A percentile compares a stretch with the other conserved stretches of the same genome.
phyloP scores from a whole-genome alignment of 345 rosid species.

The Cardiospermum halicacabum region DNA sequence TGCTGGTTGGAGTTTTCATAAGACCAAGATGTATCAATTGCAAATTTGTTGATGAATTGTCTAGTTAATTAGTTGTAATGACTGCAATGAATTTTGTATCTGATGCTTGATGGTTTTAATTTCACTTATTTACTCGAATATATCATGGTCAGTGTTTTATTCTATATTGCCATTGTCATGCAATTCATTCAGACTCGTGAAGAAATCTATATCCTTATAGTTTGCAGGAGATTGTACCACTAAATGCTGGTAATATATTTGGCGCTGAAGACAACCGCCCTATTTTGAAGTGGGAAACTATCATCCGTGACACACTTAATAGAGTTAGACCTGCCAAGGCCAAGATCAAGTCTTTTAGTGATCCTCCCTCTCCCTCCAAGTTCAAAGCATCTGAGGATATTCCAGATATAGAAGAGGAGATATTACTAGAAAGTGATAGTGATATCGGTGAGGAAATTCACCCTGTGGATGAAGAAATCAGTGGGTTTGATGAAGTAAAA shows the following conservation, averaged over 20 bases:
- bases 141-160: background rate
- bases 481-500: constrained; percentile 18
- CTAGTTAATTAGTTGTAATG: background rate
- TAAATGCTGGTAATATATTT: constrained; percentile 89
- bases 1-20: background rate
- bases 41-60: background rate
- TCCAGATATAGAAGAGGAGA: constrained; percentile 64
- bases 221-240: constrained; percentile 91
- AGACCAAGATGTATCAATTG: background rate
- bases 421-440: constrained; percentile 64
- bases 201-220: constrained; percentile 30
- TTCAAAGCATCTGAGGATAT: constrained; percentile 61
- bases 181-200: constrained; percentile 14
- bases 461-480: constrained; percentile 60
- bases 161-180: background rate
- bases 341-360: constrained; percentile 73
- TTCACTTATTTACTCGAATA: background rate
- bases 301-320: constrained; percentile 67
- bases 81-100: background rate
- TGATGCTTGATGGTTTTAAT: background rate
- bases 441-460: constrained; percentile 75
- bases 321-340: constrained; percentile 42
- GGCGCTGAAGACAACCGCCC: constrained; percentile 93
- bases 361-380: constrained; percentile 91
- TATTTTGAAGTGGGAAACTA: constrained; percentile 77